These are phyloP conservation scores for Porpolomopsis calyptriformis DNA, from an alignment of 768 basidiomycete species.

Conservation along the genomic window DNA sequence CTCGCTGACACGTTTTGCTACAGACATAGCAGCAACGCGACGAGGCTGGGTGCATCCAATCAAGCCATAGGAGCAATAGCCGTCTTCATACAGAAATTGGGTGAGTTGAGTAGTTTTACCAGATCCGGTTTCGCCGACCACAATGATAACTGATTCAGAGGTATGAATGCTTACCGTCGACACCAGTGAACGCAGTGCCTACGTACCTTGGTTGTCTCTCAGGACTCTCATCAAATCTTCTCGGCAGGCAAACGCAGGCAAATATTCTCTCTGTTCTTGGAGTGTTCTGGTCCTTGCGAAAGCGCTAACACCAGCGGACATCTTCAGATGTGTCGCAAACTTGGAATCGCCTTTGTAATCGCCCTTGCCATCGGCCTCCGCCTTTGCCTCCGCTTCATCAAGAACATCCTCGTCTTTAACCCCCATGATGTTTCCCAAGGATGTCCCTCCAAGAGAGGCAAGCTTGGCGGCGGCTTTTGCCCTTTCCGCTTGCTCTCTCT, in stretches of 20 bases:
- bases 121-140: slow-evolving; percentile 99
- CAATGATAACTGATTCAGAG: slow-evolving; percentile 60
- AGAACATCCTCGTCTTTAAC: slow-evolving; percentile 81
- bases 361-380: slow-evolving; percentile 45
- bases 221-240: slow-evolving; percentile 84
- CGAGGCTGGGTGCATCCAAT: slow-evolving; percentile 97
- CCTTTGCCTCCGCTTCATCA: slow-evolving; percentile 49
- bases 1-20: slow-evolving; percentile 99
- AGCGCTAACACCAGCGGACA: slow-evolving; percentile 61
- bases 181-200: slow-evolving; percentile 43
- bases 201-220: slow-evolving; percentile 86
- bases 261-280: slow-evolving; percentile 91
- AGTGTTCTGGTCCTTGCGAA: slow-evolving; percentile 77
- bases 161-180: slow-evolving; percentile 29
- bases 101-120: slow-evolving; percentile 96
- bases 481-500: slow-evolving; percentile 91
- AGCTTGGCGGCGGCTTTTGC: slow-evolving; percentile 95
- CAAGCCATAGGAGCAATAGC: slow-evolving; percentile 81
- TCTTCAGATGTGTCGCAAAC: slow-evolving; percentile 90
- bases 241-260: slow-evolving; percentile 95
- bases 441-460: slow-evolving; percentile 82
- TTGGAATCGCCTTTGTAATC: slow-evolving; percentile 91
- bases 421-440: slow-evolving; percentile 96
- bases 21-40: slow-evolving; percentile 98
- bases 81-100: slow-evolving; percentile 95